These are phyloP conservation scores for Penicillium crystallinum DNA, from an alignment of 495 filamentous ascomycete species.

Conservation along the genomic window DNA sequence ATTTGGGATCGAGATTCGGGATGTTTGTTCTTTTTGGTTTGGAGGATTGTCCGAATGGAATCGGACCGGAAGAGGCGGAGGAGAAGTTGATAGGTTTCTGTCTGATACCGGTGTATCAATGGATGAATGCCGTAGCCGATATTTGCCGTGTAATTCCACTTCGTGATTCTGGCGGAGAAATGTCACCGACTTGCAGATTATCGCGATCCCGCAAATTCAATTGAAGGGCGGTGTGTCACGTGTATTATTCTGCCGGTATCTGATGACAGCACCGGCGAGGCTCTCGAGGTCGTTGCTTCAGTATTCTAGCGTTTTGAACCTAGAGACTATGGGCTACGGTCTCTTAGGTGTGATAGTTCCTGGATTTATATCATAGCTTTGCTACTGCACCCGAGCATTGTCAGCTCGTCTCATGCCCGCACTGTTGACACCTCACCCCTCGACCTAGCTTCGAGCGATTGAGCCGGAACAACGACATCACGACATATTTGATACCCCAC, in stretches of 20 bases:
- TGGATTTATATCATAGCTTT: not conserved
- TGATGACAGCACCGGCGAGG: conserved; percentile 10
- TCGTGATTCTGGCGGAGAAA: not conserved
- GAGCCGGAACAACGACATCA: conserved; percentile 3
- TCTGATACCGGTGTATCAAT: not conserved
- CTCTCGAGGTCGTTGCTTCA: not conserved
- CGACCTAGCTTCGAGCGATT: conserved; percentile 3
- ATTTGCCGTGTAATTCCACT: not conserved
- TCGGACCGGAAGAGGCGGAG: no score
- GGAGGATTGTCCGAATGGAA: not conserved
- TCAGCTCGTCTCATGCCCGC: not conserved
- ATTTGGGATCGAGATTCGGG: conserved; percentile 1
- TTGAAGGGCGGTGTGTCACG: conserved; percentile 25
- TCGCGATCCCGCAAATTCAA: conserved; percentile 13
- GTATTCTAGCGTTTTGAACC: not conserved
- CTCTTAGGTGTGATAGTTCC: conserved; percentile 3
- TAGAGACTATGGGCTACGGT: not conserved
- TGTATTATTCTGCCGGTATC: conserved; percentile 17
- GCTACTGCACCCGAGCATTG: not conserved
- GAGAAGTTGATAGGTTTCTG: not conserved
- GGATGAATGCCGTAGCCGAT: not conserved
- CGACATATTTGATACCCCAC: not conserved
- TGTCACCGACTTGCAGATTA: not conserved
- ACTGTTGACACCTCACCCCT: conserved; percentile 4
- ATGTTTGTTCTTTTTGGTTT: not conserved